Evolutionary conservation across 208 protist genomes (phyloP), one percentile per base, ranked within the genome.

Genomic region (Acanthamoeba divionensis): DNA sequence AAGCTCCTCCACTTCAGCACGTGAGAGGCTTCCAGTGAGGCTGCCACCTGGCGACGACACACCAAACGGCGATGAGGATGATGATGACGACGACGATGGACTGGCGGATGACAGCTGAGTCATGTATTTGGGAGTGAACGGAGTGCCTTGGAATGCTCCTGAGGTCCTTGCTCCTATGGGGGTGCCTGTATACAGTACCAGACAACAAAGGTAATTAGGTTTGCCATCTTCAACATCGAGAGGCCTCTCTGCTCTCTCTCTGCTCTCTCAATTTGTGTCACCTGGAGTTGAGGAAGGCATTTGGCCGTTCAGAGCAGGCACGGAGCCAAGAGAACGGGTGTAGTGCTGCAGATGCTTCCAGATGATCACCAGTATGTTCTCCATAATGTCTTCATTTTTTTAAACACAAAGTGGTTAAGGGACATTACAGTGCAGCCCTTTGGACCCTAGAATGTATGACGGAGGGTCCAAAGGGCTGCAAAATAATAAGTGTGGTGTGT

Each of bases 361-460:
- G 9, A 71, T 45, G n/a, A 88, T 26, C 29, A 88, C 24, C 52
- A 88, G 18, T 26, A 71, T 15, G 24, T 88, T 88, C 80, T 88
- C 80, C 52, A 88, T 18, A 44, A 88, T 88, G 38, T 88, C 80
- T 88, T 44, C n/a, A n/a, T n/a, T n/a, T n/a, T n/a, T n/a, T n/a
- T n/a, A n/a, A n/a, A n/a, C n/a, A n/a, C n/a, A n/a, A n/a, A n/a
- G n/a, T n/a, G n/a, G n/a, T n/a, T n/a, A n/a, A n/a, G n/a, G n/a
- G n/a, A n/a, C n/a, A n/a, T n/a, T n/a, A n/a, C n/a, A n/a, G n/a
- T n/a, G n/a, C n/a, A n/a, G n/a, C n/a, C n/a, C n/a, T n/a, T n/a
- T n/a, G n/a, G n/a, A n/a, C n/a, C n/a, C n/a, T n/a, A n/a, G n/a
- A n/a, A n/a, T n/a, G n/a, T n/a, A n/a, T n/a, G n/a, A n/a, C n/a